These are phyloP conservation scores for Thraustochytrium striatum DNA, from an alignment of 352 stramenopile genomes.

Conservation along the genomic window DNA sequence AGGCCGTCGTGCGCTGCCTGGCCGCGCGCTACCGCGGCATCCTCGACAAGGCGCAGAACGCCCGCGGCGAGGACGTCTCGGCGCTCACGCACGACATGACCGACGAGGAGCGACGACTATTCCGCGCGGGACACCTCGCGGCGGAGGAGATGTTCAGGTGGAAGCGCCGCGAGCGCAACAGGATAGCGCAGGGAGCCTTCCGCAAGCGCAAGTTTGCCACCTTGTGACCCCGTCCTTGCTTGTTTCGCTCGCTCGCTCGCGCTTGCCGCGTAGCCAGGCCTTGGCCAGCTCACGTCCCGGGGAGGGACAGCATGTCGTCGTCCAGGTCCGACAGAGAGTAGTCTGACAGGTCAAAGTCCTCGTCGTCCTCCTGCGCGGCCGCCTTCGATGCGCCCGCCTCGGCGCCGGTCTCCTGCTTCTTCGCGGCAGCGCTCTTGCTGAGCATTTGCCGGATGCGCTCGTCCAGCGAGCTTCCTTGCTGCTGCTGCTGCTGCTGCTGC, in stretches of 20 bases:
- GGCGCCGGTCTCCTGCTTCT: background rate
- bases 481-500: background rate
- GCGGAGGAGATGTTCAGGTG: conserved; percentile 21
- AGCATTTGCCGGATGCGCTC: conserved; percentile 15
- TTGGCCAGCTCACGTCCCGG: too few species aligned
- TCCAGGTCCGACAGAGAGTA: conserved; percentile 40
- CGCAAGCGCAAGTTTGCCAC: too few species aligned
- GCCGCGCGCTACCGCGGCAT: conserved; percentile 53
- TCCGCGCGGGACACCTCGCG: conserved; percentile 45
- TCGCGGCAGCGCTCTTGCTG: background rate
- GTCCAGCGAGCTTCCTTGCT: background rate
- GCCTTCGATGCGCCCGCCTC: background rate
- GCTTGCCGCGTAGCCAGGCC: too few species aligned
- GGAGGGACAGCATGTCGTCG: conserved; percentile 27
- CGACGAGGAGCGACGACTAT: conserved; percentile 53
- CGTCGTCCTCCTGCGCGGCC: background rate
- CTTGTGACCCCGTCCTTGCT: too few species aligned
- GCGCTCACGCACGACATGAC: conserved; percentile 51
- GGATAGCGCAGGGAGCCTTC: background rate
- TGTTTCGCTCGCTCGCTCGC: too few species aligned
- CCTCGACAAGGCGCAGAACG: conserved; percentile 56
- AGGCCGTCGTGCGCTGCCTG: conserved; percentile 48
- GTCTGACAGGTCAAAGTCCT: conserved; percentile 22
- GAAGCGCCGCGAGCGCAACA: conserved; percentile 26
- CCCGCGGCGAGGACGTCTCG: conserved; percentile 54